Base-by-base conservation (phyloP, 2,329 filamentous ascomycete genomes). In the Penicillium sp. region DNA sequence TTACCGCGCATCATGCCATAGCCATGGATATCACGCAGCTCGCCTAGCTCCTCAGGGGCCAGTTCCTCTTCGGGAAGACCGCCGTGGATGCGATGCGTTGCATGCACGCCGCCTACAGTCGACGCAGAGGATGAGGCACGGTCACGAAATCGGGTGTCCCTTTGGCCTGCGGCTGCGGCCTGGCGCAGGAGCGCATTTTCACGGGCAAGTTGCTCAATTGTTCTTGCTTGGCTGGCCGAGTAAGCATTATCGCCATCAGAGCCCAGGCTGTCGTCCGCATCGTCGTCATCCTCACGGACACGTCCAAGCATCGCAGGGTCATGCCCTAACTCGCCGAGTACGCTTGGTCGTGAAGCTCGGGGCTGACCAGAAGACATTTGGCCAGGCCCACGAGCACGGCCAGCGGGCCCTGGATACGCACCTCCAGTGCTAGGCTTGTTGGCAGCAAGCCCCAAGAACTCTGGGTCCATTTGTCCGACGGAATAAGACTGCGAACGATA, bases 401-500 rank as follows among this genome's bases (percentile, higher is more conserved):
- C 65, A 36, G 66, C 61, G 4, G 68, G 56, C 26, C 67, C 64
- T 18, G 40, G 40, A 43, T 69, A 61, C 1, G 52, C 40, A 23
- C 60, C 52, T n/a, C 60, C 52, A 14, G 67, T 61, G 36, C 65
- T 56, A 7, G 68, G 59, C 53, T 70, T 74, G 37, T 63, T 71
- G n/a, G 71, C 65, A 52, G 71, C 64, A 18, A 73, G 52, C 21
- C 61, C 67, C 14, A 72, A 49, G 19, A 69, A 67, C 54, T 93
- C 90, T 1, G 87, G 83, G 49, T 96, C 92, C 56, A 92, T 80
- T 70, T 97, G 92, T 4, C 92, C 92, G 44, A 96, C 93, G 0
- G 93, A 97, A 73, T 97, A 97, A 4, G 94, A 97, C 73, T 97
- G 91, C 5, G 94, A 99, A 39, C 94, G 87, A 66, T 96, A 94